Percentiles rank a stretch among this genome's conserved stretches.
These are phyloP conservation scores for Nakazawaea laoshanensis DNA, from an alignment of 805 yeast species.

Conservation along the genomic window DNA sequence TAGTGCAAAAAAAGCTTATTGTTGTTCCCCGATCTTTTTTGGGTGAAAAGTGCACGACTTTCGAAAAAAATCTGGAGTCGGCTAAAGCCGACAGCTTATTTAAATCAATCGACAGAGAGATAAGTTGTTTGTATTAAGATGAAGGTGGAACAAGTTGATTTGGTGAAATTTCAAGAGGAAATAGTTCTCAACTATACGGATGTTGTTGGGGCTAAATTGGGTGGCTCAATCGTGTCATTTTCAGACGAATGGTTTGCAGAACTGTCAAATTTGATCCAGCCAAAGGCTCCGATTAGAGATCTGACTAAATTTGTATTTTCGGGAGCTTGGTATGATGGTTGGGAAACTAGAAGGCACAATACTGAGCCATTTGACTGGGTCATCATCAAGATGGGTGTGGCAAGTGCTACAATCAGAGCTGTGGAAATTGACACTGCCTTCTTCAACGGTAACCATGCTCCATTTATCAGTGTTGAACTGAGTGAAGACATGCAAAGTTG, in stretches of 20 bases:
- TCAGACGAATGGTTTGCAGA: slow-evolving; percentile 96
- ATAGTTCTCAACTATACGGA: slow-evolving; percentile 50
- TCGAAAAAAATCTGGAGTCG: too few relatives aligned
- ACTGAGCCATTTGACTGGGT: slow-evolving; percentile 83
- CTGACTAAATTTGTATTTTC: slow-evolving; percentile 70
- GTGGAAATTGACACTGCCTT: slow-evolving; percentile 90
- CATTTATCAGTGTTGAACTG: slow-evolving; percentile 80
- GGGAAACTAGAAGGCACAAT: slow-evolving; percentile 97
- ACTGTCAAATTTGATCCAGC: slow-evolving; percentile 79
- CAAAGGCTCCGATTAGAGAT: slow-evolving; percentile 74
- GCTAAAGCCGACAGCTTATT: too few relatives aligned
- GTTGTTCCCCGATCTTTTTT: too few relatives aligned
- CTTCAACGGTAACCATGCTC: slow-evolving; percentile 95
- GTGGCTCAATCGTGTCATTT: slow-evolving; percentile 60
- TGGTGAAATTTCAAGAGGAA: slow-evolving; percentile 34
- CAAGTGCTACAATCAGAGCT: slow-evolving; percentile 70
- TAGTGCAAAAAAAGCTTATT: too few relatives aligned
- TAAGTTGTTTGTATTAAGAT: too few relatives aligned
- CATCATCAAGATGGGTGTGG: slow-evolving; percentile 72
- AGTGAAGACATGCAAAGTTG: slow-evolving; percentile 38
- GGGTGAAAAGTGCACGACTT: too few relatives aligned
- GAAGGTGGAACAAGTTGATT: too few relatives aligned
- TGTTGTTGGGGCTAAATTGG: slow-evolving; percentile 77
- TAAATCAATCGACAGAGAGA: too few relatives aligned
- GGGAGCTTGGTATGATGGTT: slow-evolving; percentile 98